Evolutionary conservation across 257 asterid genomes (phyloP), one percentile per base, ranked within the genome.

Genomic region (Fraxinus cuspidata): DNA sequence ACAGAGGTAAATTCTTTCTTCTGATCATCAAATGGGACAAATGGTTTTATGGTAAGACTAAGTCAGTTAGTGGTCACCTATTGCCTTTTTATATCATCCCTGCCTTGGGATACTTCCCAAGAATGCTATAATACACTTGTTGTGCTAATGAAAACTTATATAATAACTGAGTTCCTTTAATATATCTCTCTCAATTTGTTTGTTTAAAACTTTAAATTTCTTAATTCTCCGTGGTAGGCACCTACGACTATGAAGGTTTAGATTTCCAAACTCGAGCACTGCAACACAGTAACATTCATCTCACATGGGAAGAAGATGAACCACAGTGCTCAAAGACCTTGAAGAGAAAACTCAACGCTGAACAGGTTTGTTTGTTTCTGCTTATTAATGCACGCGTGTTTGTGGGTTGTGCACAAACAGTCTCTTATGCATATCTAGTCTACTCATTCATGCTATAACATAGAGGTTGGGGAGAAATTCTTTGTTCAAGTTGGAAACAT

Each of bases 241-340:
- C 99, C 97, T 27, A 81, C 89, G 87, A 81, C 72, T 96, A 93
- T 71, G 93, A 90, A 86, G 98, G 97, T 56, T 75, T 88, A 74
- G 94, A 93, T 85, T 96, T 93, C 81, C 91, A 89, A 58, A 96
- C 96, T 73, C 87, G 90, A 74, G 99, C 98, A 37, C 82, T 96
- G 86, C 96, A 92, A 80, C 97, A 91, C 25, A 93, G 98, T 83
- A 89, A 92, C 79, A 78, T 96, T 84, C 82, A 88, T 29, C 88
- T 90, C 82, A 90, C 97, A 53, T 93, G 99, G 97, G 99, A 93
- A 86, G 98, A 93, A 79, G 99, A 95, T 87, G 99, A 90, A 81
- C 98, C 97, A 37, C 93, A 88, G 32, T 93, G 97, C 29, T 69
- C 79, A 58, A 89, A 84, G 87, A 86, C 88, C 70, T 82, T 92